Evolutionary conservation across 257 asterid species (phyloP).

Genomic region (Haberlea rhodopensis): DNA sequence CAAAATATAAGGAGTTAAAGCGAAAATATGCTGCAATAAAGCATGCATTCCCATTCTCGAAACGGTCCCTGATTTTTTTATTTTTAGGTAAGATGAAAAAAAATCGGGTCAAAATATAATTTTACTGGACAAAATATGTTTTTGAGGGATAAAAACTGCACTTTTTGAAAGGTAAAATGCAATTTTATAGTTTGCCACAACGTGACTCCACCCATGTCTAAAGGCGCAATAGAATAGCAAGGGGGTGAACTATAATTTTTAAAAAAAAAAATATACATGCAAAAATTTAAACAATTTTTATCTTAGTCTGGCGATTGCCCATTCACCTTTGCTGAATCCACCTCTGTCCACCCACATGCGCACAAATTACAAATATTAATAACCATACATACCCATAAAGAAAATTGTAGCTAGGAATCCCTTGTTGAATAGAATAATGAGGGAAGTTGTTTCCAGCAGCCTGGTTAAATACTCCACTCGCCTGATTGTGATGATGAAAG

Average conservation of each 20-base stretch:
- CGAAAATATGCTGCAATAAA: not conserved
- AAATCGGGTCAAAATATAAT: too few species aligned
- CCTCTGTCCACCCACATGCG: not conserved
- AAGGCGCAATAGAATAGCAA: too few species aligned
- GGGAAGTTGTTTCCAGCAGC: conserved; percentile 37
- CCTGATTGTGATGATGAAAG: conserved; percentile 57
- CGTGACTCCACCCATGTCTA: too few species aligned
- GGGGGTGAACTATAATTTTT: too few species aligned
- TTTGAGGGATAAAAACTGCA: too few species aligned
- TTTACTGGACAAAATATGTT: too few species aligned
- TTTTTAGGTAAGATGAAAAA: not conserved
- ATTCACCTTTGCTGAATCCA: not conserved
- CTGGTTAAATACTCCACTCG: conserved; percentile 27
- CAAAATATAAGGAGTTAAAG: not conserved
- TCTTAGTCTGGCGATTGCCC: not conserved
- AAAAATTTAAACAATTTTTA: too few species aligned
- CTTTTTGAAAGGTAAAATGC: too few species aligned
- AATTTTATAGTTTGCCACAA: too few species aligned
- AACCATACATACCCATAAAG: conserved; percentile 63
- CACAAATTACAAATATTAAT: not conserved
- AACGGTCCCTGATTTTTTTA: not conserved
- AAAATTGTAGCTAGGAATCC: conserved; percentile 69
- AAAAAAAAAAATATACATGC: too few species aligned
- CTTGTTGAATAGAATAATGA: conserved; percentile 91
- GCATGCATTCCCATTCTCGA: not conserved